phyloP scores from a whole-genome alignment of 2,329 filamentous ascomycete species.

The Aureobasidium pullulans region DNA sequence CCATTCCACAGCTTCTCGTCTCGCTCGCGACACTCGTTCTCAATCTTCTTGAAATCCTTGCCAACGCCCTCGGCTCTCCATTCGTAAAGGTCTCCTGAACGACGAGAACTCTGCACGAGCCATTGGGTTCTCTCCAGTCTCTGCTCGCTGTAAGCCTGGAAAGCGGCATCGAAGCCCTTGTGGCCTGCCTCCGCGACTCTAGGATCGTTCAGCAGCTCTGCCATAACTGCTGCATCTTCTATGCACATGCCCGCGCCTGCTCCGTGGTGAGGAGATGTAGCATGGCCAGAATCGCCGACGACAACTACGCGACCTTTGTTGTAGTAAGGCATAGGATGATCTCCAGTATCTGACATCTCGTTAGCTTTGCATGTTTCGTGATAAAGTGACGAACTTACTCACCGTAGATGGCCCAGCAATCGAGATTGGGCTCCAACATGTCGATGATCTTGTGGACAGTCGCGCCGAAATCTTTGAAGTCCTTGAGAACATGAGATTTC shows the following conservation, averaged over 20 bases:
- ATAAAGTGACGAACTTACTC: neutral
- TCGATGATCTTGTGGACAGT: conserved; percentile 21
- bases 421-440: conserved; percentile 20
- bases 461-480: conserved; percentile 21
- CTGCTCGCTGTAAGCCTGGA: conserved; percentile 32
- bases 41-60: conserved; percentile 31
- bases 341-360: conserved; percentile 18
- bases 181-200: conserved; percentile 15
- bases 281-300: conserved; percentile 36
- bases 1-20: conserved; percentile 13
- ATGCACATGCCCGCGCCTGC: conserved; percentile 26
- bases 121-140: conserved; percentile 38
- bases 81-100: conserved; percentile 35
- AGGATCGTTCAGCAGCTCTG: conserved; percentile 21
- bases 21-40: conserved; percentile 21
- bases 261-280: conserved; percentile 37
- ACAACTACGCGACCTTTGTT: conserved; percentile 29
- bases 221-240: conserved; percentile 24
- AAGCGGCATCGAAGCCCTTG: conserved; percentile 27
- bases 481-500: conserved; percentile 20
- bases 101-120: conserved; percentile 35
- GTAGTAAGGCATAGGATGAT: conserved; percentile 32
- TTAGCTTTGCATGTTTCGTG: neutral
- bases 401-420: conserved; percentile 37
- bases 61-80: conserved; percentile 27